Evolutionary conservation across 148 eudicot genomes (phyloP), one percentile per base, ranked within the genome.

Genomic region (Rhododendron simsii): DNA sequence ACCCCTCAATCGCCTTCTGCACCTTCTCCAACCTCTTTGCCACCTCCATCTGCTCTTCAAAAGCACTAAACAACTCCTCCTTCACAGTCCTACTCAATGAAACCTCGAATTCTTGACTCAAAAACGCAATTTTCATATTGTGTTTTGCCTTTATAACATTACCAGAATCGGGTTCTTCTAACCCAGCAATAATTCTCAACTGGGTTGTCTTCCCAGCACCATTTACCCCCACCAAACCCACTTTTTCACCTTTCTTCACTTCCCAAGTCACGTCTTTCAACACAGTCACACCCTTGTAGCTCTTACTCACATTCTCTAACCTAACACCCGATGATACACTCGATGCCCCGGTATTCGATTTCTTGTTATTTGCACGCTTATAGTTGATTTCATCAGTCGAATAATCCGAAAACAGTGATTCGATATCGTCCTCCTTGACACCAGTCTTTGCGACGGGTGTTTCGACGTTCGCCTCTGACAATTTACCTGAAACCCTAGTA

Each of bases 121-220:
- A 86, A 80, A 97, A 94, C n/a, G 99, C 87, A 11, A 97, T 91
- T 80, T 90, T 94, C 98, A 97, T 95, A 84, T 94, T 95, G 44
- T 86, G 89, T 85, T 91, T 97, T 10, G 93, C 98, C 92, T 95
- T 97, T 80, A 97, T 91, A 41, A 97, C 98, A 78, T 93, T 94
- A 85, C 99, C 99, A 10, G 95, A 92, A 87, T 97, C 99, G 5
- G 99, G 96, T 73, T 93, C 95, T 77, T 97, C 99, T 47, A 90
- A 78, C 37, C 98, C 99, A n/a, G 98, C 47, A 48, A 97, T 92
- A 84, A 97, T 97, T 69, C 98, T 97, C 91, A 97, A 73, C 75
- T 97, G 99, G 82, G 98, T 97, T 4, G 99, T 97, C 83, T 95
- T 97, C 35, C 99, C 99, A 14, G 99, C 99, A 44, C 99, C 99